Base-by-base conservation (phyloP, 2,329 filamentous ascomycete genomes). In the Diaporthe capsici region DNA sequence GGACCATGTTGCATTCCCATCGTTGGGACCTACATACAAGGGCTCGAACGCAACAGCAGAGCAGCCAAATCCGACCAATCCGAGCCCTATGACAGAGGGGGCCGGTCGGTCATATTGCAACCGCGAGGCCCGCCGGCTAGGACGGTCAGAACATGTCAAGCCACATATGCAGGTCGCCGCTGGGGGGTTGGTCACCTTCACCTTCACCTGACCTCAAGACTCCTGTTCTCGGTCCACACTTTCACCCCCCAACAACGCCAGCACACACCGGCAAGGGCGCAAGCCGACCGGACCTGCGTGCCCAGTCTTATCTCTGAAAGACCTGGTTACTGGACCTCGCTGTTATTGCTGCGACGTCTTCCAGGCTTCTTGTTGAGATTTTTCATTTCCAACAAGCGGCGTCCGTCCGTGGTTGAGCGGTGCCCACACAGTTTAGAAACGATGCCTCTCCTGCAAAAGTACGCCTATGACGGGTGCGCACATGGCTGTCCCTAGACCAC, bases 191-290 rank as follows among this genome's bases (percentile, higher is more conserved):
- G 71, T 31, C 58, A 63, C 71, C 61, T 61, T 61, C 34, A n/a
- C 71, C 58, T 73, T 65, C 58, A 73, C 71, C 71, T 73, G 71
- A 73, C 71, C 60, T 73, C 47, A 65, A 73, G 58, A 73, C 58
- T 65, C 39, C 58, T 65, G 57, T 61, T 31, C 58, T 57, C 60
- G 49, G 71, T 57, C 58, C 71, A 65, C 44, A 55, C 60, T 73
- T 42, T 51, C 34, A n/a, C 34, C 9, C 39, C 47, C 47, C 34
- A 55, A 34, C 5, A 25, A 17, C 25, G 71, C 58, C 49, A 55
- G 71, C 22, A 34, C 51, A 34, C 51, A 34, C 51, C 49, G 37
- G 71, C 34, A 73, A 51, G 61, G 71, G 60, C 71, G 61, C 42
- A 51, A 7, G 71, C 44, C 58, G 44, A 65, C 31, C 47, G 44